A percentile compares a stretch with the other conserved stretches of the same genome.
phyloP scores from a whole-genome alignment of 345 rosid genomes.

The Euphorbia tirucalli region DNA sequence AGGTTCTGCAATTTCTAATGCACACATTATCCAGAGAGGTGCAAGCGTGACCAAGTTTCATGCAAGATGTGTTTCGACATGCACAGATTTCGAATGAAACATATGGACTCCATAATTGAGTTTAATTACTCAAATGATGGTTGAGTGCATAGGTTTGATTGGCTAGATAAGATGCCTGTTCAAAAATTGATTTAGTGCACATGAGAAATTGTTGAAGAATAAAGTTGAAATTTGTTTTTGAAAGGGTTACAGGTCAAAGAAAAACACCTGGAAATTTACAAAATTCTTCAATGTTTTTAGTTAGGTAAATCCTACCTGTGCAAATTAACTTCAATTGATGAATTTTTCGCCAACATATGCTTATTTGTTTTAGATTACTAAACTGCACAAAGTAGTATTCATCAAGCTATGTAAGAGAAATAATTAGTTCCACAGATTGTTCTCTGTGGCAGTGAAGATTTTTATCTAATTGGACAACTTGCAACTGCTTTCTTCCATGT shows the following conservation, averaged over 20 bases:
- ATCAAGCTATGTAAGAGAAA: not conserved
- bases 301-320: no score
- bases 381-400: not conserved
- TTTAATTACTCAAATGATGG: not conserved
- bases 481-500: not conserved
- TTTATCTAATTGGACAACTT: not conserved
- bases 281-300: no score
- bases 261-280: no score
- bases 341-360: not conserved
- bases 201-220: no score
- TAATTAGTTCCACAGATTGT: not conserved
- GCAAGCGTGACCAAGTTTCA: not conserved
- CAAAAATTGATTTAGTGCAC: not conserved
- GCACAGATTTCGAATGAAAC: not conserved
- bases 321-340: no score
- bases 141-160: not conserved
- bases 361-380: not conserved
- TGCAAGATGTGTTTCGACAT: not conserved
- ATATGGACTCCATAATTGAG: not conserved
- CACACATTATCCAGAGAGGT: not conserved
- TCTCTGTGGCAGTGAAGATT: not conserved
- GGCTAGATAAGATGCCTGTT: not conserved
- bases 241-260: no score
- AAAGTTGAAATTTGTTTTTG: not conserved
- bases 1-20: not conserved